Evolutionary conservation across 495 filamentous ascomycete species (phyloP).

Genomic region (Penicillium nucicola): DNA sequence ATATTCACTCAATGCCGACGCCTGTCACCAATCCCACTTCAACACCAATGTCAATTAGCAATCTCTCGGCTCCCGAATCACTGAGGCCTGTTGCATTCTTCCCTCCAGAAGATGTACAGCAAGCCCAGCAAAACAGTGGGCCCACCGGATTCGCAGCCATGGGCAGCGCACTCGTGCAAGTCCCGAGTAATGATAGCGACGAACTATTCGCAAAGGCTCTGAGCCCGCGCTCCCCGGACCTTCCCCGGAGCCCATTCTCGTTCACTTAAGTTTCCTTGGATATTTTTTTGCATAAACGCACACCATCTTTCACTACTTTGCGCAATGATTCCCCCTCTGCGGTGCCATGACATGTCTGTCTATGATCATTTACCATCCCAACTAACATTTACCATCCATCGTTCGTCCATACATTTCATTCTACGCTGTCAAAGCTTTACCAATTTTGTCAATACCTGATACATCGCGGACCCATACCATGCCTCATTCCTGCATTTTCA

Average conservation of each 20-base stretch:
- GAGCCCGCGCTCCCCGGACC: constrained; percentile 75
- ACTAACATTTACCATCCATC: background rate
- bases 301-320: constrained; percentile 12
- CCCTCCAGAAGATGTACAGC: constrained; percentile 40
- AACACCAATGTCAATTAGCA: constrained; percentile 11
- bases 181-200: constrained; percentile 54
- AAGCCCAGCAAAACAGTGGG: constrained; percentile 34
- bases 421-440: too few relatives aligned
- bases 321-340: constrained; percentile 32
- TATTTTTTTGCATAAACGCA: constrained; percentile 1
- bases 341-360: constrained; percentile 16
- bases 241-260: constrained; percentile 69
- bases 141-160: constrained; percentile 36
- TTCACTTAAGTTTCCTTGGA: constrained; percentile 29
- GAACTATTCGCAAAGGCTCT: constrained; percentile 78
- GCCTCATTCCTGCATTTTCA: constrained; percentile 10
- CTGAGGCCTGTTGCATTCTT: constrained; percentile 34
- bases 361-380: background rate
- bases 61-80: constrained; percentile 10
- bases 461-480: constrained; percentile 16
- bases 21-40: constrained; percentile 27
- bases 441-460: background rate
- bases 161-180: constrained; percentile 20
- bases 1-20: constrained; percentile 22
- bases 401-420: too few relatives aligned